A percentile compares a stretch with the other conserved stretches of the same genome.
These are phyloP conservation scores for Leishmania major DNA, from an alignment of 208 protist species.

Conservation along the genomic window DNA sequence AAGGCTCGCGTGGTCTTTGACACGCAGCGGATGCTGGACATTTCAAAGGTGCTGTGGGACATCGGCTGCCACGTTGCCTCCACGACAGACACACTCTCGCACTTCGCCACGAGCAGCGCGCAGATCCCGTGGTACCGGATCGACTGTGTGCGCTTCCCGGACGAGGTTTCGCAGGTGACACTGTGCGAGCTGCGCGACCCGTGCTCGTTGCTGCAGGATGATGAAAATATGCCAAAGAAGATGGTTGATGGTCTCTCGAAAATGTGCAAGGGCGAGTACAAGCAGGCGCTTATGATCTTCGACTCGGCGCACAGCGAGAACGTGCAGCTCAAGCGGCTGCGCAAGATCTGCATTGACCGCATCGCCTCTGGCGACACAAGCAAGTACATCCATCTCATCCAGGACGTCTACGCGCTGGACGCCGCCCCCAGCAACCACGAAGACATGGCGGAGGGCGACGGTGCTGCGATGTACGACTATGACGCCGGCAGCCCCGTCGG, in stretches of 20 bases:
- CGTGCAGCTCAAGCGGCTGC: slow-evolving; percentile 47
- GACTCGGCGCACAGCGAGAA: slow-evolving; percentile 36
- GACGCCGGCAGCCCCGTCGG: neutral
- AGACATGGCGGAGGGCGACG: slow-evolving; percentile 8
- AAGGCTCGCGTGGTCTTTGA: slow-evolving; percentile 48
- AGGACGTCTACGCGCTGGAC: slow-evolving; percentile 41
- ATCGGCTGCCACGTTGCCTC: slow-evolving; percentile 64
- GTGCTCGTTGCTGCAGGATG: slow-evolving; percentile 15
- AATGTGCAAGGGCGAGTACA: slow-evolving; percentile 65
- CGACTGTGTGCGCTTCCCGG: slow-evolving; percentile 54
- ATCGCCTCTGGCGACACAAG: slow-evolving; percentile 39
- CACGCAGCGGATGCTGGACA: slow-evolving; percentile 43
- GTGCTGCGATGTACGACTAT: slow-evolving; percentile 7
- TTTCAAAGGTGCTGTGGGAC: slow-evolving; percentile 51
- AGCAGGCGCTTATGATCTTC: slow-evolving; percentile 33
- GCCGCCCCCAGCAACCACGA: slow-evolving; percentile 7
- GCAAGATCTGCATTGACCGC: slow-evolving; percentile 51
- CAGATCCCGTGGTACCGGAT: slow-evolving; percentile 62
- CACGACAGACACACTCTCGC: slow-evolving; percentile 52
- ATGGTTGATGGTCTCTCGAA: slow-evolving; percentile 59
- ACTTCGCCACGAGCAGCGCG: slow-evolving; percentile 41
- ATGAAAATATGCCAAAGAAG: slow-evolving; percentile 34
- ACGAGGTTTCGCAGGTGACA: slow-evolving; percentile 41
- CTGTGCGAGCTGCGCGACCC: slow-evolving; percentile 57
- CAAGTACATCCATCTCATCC: slow-evolving; percentile 44